phyloP scores from a whole-genome alignment of 2,329 filamentous ascomycete species.

The Bipolaris sorokiniana region DNA sequence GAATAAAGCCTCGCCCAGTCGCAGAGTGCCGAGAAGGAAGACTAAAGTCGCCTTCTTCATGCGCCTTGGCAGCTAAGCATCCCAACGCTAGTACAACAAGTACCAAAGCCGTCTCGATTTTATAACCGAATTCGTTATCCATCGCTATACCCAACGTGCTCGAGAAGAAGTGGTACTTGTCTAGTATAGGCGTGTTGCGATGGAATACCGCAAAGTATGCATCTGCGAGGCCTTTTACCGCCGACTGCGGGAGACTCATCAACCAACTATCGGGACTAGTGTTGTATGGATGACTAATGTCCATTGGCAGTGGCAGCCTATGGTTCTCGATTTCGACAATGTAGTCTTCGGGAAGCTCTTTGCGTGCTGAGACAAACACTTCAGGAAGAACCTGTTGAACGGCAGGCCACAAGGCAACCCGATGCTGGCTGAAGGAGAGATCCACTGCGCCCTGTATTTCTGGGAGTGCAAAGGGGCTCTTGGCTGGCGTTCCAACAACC shows the following conservation, averaged over 20 bases:
- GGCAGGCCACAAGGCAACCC: constrained; percentile 58
- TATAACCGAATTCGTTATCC: constrained; percentile 58
- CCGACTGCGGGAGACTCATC: constrained; percentile 54
- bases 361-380: constrained; percentile 47
- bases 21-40: constrained; percentile 44
- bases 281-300: constrained; percentile 43
- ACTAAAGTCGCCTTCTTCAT: constrained; percentile 58
- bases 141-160: constrained; percentile 58
- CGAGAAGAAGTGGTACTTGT: constrained; percentile 59
- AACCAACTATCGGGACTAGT: constrained; percentile 52
- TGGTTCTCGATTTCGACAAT: constrained; percentile 58
- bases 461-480: constrained; percentile 26
- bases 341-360: constrained; percentile 56
- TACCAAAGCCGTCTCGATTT: constrained; percentile 60
- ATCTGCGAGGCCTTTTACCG: constrained; percentile 60
- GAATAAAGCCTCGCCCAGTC: constrained; percentile 27
- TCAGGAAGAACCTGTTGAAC: constrained; percentile 53
- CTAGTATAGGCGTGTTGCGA: constrained; percentile 59
- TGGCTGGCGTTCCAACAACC: constrained; percentile 33
- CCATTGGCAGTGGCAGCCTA: constrained; percentile 53
- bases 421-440: constrained; percentile 60
- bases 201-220: constrained; percentile 63
- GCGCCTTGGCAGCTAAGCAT: constrained; percentile 57
- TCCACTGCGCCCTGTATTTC: constrained; percentile 38
- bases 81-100: constrained; percentile 60